Evolutionary conservation across 345 rosid genomes (phyloP).

Genomic region (Eucalyptus shirleyi): DNA sequence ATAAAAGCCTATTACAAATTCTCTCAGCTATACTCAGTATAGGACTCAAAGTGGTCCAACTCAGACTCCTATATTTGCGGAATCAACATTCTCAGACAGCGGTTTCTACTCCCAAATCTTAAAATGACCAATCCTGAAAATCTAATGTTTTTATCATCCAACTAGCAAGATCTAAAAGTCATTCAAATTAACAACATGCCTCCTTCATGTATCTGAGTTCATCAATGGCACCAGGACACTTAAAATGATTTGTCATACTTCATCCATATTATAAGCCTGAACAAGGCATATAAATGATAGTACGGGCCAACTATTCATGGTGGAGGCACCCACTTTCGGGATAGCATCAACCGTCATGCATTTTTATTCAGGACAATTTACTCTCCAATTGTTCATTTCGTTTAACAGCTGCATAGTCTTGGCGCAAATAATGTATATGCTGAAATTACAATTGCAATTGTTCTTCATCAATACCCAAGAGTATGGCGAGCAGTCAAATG

Average conservation of each 20-base stretch:
- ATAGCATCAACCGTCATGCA: background rate
- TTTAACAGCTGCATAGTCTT: background rate
- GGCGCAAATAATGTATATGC: background rate
- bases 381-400: background rate
- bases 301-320: background rate
- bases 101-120: background rate
- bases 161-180: background rate
- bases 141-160: background rate
- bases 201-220: background rate
- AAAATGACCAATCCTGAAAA: background rate
- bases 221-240: background rate
- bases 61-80: background rate
- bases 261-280: background rate
- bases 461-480: background rate
- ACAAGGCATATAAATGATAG: background rate
- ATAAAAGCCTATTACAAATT: background rate
- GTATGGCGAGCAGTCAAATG: background rate
- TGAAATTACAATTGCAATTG: background rate
- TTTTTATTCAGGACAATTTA: background rate
- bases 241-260: background rate
- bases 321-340: background rate
- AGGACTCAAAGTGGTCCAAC: background rate
- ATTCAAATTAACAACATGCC: background rate
- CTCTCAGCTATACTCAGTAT: background rate
- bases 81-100: background rate